Conservation (phyloP, 306 rosid species). For the Dalbergia cochinchinensis region DNA sequence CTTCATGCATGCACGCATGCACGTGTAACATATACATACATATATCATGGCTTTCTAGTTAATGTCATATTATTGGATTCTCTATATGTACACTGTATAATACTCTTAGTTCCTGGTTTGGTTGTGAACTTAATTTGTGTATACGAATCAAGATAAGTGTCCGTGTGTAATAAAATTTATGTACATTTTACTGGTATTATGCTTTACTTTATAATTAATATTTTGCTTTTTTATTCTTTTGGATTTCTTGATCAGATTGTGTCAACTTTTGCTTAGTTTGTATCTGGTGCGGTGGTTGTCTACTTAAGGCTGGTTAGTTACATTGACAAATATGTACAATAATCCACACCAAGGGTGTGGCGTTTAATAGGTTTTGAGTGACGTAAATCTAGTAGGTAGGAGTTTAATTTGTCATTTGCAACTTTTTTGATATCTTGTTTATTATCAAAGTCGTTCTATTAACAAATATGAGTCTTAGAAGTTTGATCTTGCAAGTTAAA, state of each 20-base stretch:
- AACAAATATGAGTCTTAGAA: too few species aligned
- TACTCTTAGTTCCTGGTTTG: constrained; percentile 15
- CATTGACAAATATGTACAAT: too few species aligned
- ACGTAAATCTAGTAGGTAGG: too few species aligned
- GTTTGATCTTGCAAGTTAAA: too few species aligned
- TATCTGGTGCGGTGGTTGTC: not conserved
- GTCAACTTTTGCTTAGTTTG: not conserved
- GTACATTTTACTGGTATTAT: not conserved
- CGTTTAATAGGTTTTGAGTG: too few species aligned
- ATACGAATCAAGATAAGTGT: constrained; percentile 14
- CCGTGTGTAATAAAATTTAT: not conserved
- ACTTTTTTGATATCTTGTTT: too few species aligned
- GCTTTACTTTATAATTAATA: not conserved
- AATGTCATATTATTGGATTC: not conserved
- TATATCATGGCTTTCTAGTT: too few species aligned
- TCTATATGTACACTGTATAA: not conserved
- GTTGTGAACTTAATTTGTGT: not conserved
- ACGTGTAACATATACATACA: not conserved
- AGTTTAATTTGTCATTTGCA: too few species aligned
- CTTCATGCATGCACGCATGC: not conserved
- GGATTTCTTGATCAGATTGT: not conserved
- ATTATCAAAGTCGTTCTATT: too few species aligned
- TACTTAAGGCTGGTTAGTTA: too few species aligned
- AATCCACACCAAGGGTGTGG: too few species aligned
- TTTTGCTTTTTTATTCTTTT: too few species aligned